phyloP scores from a whole-genome alignment of 208 protist genomes.

The Acanthamoeba sp. region DNA sequence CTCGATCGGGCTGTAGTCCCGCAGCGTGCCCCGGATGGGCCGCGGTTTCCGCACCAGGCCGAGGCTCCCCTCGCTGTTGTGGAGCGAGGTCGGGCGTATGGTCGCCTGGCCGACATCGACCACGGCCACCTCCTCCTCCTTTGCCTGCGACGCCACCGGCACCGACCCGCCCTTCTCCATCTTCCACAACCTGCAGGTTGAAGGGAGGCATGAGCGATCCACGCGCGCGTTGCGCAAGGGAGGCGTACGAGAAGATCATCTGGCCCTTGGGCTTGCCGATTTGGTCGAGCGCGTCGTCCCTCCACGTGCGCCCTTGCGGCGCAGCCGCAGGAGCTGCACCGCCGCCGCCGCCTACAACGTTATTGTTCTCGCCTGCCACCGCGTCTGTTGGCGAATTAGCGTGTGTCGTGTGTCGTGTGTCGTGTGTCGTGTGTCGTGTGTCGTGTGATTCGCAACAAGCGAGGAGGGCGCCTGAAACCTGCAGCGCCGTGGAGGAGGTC shows the following conservation, averaged over 20 bases:
- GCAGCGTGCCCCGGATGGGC: background rate
- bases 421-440: too few species aligned
- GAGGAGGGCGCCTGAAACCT: too few species aligned
- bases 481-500: background rate
- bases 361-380: too few species aligned
- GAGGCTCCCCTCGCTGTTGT: background rate
- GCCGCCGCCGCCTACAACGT: too few species aligned
- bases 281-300: background rate
- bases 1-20: background rate
- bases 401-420: too few species aligned
- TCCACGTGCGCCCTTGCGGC: background rate
- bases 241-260: background rate
- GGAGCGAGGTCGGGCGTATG: background rate
- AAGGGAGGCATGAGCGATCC: too few species aligned
- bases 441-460: too few species aligned
- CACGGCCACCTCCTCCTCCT: background rate
- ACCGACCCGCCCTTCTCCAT: background rate
- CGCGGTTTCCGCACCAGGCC: background rate
- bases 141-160: background rate
- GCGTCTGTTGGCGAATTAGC: too few species aligned
- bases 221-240: too few species aligned
- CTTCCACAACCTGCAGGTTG: background rate
- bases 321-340: background rate
- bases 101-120: background rate
- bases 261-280: background rate